phyloP scores from a whole-genome alignment of 164 flowering plant genomes.

The Berberis thunbergii region DNA sequence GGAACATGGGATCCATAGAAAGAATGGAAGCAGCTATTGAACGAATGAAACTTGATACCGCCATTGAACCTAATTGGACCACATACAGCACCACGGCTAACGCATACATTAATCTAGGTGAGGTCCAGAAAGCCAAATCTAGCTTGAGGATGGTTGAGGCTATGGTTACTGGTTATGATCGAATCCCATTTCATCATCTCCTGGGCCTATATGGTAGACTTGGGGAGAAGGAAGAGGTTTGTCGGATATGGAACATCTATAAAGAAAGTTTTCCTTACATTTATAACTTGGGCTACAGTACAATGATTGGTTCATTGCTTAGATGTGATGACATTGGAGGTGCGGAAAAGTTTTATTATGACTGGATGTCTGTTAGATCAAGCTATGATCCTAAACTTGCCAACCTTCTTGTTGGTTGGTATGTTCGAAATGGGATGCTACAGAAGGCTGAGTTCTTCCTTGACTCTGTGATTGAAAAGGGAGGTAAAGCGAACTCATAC shows the following conservation, averaged over 20 bases:
- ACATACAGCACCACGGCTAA: constrained; percentile 84
- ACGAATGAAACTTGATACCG: constrained; percentile 47
- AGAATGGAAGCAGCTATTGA: constrained; percentile 69
- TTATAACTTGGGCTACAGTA: constrained; percentile 68
- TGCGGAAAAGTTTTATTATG: constrained; percentile 59
- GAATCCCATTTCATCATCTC: constrained; percentile 69
- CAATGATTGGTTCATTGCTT: constrained; percentile 54
- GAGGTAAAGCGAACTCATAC: constrained; percentile 60
- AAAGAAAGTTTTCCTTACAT: constrained; percentile 50
- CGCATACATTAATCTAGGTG: constrained; percentile 52
- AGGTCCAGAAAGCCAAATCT: constrained; percentile 51
- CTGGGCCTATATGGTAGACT: constrained; percentile 60
- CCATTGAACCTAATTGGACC: constrained; percentile 69
- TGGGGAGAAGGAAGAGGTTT: constrained; percentile 60
- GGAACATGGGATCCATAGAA: constrained; percentile 46
- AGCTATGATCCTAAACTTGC: constrained; percentile 59
- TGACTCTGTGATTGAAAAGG: constrained; percentile 42
- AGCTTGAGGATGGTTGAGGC: constrained; percentile 59
- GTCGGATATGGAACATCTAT: constrained; percentile 66
- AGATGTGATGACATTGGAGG: constrained; percentile 58
- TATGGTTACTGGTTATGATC: constrained; percentile 57
- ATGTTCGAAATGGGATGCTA: constrained; percentile 45
- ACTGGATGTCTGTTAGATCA: constrained; percentile 55
- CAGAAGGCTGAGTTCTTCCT: constrained; percentile 48
- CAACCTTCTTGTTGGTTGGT: constrained; percentile 54